These are phyloP conservation scores for Zalaria sp. DNA, from an alignment of 2,329 filamentous ascomycete genomes.

Conservation along the genomic window DNA sequence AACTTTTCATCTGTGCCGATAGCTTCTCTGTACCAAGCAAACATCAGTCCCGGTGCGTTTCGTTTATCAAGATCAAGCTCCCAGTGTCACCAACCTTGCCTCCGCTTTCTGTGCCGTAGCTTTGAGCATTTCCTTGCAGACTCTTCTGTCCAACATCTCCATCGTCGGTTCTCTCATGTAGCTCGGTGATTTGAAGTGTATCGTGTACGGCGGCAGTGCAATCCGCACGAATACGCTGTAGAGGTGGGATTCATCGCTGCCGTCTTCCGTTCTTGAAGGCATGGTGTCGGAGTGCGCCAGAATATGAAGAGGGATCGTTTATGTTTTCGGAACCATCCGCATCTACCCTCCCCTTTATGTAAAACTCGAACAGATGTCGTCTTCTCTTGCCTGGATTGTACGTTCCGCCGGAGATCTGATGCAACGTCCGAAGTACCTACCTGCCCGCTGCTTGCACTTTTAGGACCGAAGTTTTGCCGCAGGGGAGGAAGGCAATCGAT, in stretches of 20 bases:
- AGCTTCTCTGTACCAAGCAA: conserved; percentile 29
- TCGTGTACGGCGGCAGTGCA: conserved; percentile 32
- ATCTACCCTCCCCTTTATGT: too few species aligned
- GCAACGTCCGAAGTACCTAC: too few species aligned
- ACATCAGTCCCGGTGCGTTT: background rate
- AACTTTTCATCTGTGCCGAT: conserved; percentile 42
- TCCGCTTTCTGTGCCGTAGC: conserved; percentile 42
- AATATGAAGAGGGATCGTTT: too few species aligned
- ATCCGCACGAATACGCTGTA: conserved; percentile 31
- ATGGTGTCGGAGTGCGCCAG: background rate
- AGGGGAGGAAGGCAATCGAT: too few species aligned
- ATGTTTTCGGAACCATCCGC: too few species aligned
- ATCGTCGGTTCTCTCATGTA: conserved; percentile 46
- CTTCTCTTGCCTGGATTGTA: too few species aligned
- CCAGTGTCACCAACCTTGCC: conserved; percentile 27
- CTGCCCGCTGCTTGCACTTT: too few species aligned
- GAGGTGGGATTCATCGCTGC: conserved; percentile 11
- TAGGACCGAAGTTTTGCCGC: too few species aligned
- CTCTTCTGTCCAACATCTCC: conserved; percentile 38
- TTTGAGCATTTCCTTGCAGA: conserved; percentile 46
- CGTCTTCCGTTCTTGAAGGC: background rate
- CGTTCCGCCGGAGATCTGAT: too few species aligned
- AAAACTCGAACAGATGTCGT: too few species aligned
- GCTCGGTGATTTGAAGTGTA: conserved; percentile 45
- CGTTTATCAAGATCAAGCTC: background rate